A percentile compares a stretch with the other conserved stretches of the same genome.
phyloP scores from a whole-genome alignment of 2,329 filamentous ascomycete species.

The Trichoderma endophyticum region DNA sequence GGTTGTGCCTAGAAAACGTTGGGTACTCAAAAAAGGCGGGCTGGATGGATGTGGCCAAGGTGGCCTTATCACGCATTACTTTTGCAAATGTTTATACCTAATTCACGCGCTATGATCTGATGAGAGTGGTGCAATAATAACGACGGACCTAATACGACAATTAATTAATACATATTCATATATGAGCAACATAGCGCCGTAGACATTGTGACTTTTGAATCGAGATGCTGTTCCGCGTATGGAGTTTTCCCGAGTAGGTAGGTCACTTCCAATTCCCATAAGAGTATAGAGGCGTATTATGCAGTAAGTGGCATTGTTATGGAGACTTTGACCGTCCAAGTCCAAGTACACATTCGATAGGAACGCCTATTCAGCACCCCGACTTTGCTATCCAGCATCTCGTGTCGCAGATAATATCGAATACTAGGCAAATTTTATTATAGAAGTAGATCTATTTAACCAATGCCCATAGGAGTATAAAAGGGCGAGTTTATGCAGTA shows the following conservation, averaged over 20 bases:
- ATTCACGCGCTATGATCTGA: conserved; percentile 1
- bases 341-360: too few species aligned
- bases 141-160: background rate
- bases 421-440: background rate
- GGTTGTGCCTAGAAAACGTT: background rate
- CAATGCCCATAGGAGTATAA: background rate
- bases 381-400: background rate
- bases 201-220: too few species aligned
- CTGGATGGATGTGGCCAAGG: conserved; percentile 11
- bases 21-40: background rate
- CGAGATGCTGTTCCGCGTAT: background rate
- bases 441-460: background rate
- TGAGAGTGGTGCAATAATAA: conserved; percentile 1
- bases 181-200: too few species aligned
- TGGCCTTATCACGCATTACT: conserved; percentile 1
- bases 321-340: too few species aligned
- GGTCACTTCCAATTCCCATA: background rate
- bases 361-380: background rate
- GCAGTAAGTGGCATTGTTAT: too few species aligned
- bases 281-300: background rate
- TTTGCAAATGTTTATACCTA: background rate
- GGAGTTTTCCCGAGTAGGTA: background rate
- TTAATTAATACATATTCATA: background rate
- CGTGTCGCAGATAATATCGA: background rate
- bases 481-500: background rate